Base-by-base conservation (phyloP, 164 flowering plant species). In the Piper longum region DNA sequence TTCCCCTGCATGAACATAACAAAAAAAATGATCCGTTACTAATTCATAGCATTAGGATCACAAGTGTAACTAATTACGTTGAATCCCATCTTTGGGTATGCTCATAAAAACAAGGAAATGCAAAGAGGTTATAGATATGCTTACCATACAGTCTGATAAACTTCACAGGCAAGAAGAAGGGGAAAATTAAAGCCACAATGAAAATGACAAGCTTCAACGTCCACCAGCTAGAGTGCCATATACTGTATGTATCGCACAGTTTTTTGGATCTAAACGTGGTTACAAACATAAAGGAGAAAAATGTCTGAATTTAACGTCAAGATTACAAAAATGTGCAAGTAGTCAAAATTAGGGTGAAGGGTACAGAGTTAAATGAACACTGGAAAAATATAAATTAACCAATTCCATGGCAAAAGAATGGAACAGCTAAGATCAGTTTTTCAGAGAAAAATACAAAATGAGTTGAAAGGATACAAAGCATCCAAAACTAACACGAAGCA, bases 171-270 rank as follows among this genome's bases (percentile, higher is more conserved):
- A 81, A 55, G 66, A 87, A 79, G 72, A 91, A 82, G 39, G 96
- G 82, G 70, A 72, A 63, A 16, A 63, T 68, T 67, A 85, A 62
- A 12, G 84, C 80, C n/a, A 71, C 59, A 51, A 79, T 62, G 78
- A 84, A 73, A 7, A 85, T 63, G 65, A 81, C 11, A 60, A 69
- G 64, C 80, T 91, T 89, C 56, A 71, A 58, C 17, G 67, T 5
- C 98, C 98, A 91, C 85, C 85, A 80, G 56, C 83, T 74, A 39
- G 92, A 84, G 78, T 91, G 96, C 98, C 98, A 89, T n/a, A 62
- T 36, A 65, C 77, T 83, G 60, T 85, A 77, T 69, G 67, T 73
- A 67, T 84, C 83, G 62, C 74, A 57, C 36, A 89, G 63, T 71
- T 89, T 91, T 60, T 70, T 79, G 59, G 92, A 81, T 71, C 64